Evolutionary conservation across 2,329 filamentous ascomycete species (phyloP).

Genomic region (Trichothecium roseum): DNA sequence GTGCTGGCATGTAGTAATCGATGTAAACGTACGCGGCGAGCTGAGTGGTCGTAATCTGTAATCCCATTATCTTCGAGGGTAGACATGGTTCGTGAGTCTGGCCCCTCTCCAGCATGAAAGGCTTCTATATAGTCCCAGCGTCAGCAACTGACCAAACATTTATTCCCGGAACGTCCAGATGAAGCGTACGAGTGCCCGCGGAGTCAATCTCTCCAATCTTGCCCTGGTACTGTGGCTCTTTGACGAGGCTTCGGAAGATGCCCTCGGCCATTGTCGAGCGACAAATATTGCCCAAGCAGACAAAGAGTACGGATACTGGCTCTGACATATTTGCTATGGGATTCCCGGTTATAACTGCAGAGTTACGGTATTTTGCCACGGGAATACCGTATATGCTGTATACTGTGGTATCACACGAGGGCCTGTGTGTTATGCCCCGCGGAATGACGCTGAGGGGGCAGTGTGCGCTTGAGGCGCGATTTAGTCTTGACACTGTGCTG

Average conservation of each 20-base stretch:
- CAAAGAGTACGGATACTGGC: slow-evolving; percentile 70
- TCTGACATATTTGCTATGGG: slow-evolving; percentile 19
- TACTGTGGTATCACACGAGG: too few relatives aligned
- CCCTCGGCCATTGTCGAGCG: slow-evolving; percentile 92
- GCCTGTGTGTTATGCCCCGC: too few relatives aligned
- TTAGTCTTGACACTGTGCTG: too few relatives aligned
- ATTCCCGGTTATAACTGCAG: too few relatives aligned
- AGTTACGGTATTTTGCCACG: too few relatives aligned
- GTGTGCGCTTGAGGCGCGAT: too few relatives aligned
- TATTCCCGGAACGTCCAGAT: background rate
- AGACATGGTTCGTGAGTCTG: slow-evolving; percentile 75
- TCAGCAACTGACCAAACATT: background rate
- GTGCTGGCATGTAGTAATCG: background rate
- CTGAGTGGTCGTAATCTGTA: slow-evolving; percentile 63
- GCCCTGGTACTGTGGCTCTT: slow-evolving; percentile 47
- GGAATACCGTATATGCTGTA: too few relatives aligned
- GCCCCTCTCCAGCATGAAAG: slow-evolving; percentile 69
- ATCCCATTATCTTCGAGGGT: slow-evolving; percentile 69
- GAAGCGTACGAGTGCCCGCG: slow-evolving; percentile 54
- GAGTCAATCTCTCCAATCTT: slow-evolving; percentile 67
- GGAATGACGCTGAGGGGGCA: too few relatives aligned
- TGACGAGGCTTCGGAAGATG: slow-evolving; percentile 66
- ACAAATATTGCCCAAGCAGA: slow-evolving; percentile 96
- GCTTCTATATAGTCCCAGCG: slow-evolving; percentile 38
- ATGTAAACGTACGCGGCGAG: slow-evolving; percentile 52